Percentiles rank a stretch among this genome's conserved stretches.
phyloP scores from a whole-genome alignment of 148 eudicot genomes.

The Camellia japonica region DNA sequence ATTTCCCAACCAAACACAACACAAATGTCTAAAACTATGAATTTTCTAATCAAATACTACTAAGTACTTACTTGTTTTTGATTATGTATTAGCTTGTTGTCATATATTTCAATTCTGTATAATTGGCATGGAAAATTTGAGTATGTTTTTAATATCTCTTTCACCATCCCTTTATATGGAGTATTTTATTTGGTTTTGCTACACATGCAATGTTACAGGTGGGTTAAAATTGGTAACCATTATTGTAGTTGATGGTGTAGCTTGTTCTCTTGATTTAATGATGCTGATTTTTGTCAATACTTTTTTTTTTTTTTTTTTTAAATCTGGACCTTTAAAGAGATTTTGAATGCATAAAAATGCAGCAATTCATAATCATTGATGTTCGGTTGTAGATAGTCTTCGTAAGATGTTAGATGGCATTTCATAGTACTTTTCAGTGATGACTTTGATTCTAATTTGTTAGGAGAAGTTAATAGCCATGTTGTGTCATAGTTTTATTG shows the following conservation, averaged over 20 bases:
- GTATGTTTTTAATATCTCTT: not conserved
- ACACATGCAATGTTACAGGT: not conserved
- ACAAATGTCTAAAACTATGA: not conserved
- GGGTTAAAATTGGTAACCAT: not conserved
- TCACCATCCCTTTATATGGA: not conserved
- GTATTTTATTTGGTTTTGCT: not conserved
- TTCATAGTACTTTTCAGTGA: not conserved
- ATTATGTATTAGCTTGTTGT: not conserved
- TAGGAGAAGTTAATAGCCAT: not conserved
- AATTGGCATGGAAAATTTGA: not conserved
- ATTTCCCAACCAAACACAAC: too few species aligned
- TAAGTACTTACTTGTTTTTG: not conserved
- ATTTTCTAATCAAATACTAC: too few species aligned
- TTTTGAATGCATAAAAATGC: not conserved
- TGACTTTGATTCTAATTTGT: slow-evolving; percentile 10
- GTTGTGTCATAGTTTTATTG: not conserved
- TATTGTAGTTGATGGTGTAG: not conserved
- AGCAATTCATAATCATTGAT: not conserved
- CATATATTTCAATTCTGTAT: not conserved
- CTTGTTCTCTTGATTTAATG: not conserved
- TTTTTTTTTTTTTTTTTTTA: too few species aligned
- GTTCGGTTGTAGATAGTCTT: not conserved
- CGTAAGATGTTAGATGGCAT: not conserved
- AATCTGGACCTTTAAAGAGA: not conserved
- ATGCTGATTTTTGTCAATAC: not conserved